A percentile compares a stretch with the other conserved stretches of the same genome.
Evolutionary conservation across 441 rosid genomes (phyloP).

Genomic region (Kokia cookei): DNA sequence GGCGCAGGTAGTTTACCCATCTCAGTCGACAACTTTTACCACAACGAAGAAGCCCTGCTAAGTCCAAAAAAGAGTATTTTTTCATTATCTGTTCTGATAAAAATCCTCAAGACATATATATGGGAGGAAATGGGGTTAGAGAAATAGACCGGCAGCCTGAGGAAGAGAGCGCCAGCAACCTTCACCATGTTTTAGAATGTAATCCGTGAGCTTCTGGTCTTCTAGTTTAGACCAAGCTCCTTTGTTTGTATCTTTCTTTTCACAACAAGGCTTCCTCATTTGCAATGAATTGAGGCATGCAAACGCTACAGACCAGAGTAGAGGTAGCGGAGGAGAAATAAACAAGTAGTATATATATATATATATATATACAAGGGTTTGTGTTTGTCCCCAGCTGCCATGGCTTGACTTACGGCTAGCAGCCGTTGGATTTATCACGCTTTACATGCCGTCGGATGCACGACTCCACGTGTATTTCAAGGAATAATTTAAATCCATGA

Average conservation of each 20-base stretch:
- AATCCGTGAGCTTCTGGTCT: constrained; percentile 30
- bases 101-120: too few relatives aligned
- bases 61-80: background rate
- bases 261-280: constrained; percentile 21
- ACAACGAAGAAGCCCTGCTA: constrained; percentile 27
- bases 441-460: background rate
- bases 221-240: constrained; percentile 35
- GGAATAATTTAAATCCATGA: background rate
- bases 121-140: background rate
- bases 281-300: background rate
- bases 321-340: background rate
- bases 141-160: constrained; percentile 24
- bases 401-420: constrained; percentile 5
- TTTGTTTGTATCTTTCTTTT: constrained; percentile 16
- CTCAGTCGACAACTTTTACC: constrained; percentile 38
- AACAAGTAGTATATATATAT: background rate
- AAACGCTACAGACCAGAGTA: background rate
- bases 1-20: constrained; percentile 33
- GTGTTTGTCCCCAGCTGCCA: background rate
- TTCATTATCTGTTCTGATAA: too few relatives aligned
- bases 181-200: constrained; percentile 24
- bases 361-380: background rate
- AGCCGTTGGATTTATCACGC: background rate
- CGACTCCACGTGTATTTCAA: background rate
- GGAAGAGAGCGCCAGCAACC: constrained; percentile 37